phyloP scores from a whole-genome alignment of 176 grass and related monocot species.

The Puccinellia tenuiflora region DNA sequence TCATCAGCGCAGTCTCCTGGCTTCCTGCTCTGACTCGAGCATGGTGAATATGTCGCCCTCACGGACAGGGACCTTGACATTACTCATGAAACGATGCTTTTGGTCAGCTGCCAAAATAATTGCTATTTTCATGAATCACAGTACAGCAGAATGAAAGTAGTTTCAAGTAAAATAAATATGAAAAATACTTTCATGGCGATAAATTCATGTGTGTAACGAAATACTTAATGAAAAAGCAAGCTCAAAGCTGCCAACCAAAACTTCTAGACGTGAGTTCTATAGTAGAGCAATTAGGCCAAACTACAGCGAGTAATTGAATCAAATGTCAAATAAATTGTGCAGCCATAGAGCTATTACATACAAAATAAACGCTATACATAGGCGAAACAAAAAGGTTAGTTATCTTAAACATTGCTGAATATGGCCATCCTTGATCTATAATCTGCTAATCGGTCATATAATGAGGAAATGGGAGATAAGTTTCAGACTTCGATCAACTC shows the following conservation, averaged over 20 bases:
- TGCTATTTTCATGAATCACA: background rate
- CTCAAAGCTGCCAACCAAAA: slow-evolving; percentile 81
- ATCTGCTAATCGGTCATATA: slow-evolving; percentile 11
- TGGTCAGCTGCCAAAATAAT: too few relatives aligned
- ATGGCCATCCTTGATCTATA: background rate
- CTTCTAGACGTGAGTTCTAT: slow-evolving; percentile 60
- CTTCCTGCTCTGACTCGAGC: too few relatives aligned
- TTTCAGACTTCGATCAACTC: background rate
- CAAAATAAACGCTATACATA: background rate
- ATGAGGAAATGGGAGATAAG: background rate
- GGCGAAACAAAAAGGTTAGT: background rate
- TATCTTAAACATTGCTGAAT: background rate
- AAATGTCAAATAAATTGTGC: slow-evolving; percentile 21
- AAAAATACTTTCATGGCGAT: background rate
- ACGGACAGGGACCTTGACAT: too few relatives aligned
- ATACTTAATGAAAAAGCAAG: slow-evolving; percentile 88
- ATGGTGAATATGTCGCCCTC: too few relatives aligned
- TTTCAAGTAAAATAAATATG: background rate
- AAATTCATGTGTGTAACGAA: slow-evolving; percentile 64
- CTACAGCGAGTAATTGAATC: background rate
- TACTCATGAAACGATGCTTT: too few relatives aligned
- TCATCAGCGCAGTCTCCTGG: too few relatives aligned
- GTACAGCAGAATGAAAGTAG: background rate
- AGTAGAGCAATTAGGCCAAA: slow-evolving; percentile 22
- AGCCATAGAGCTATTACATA: background rate